phyloP scores from a whole-genome alignment of 768 basidiomycete genomes.

The Vararia minispora region DNA sequence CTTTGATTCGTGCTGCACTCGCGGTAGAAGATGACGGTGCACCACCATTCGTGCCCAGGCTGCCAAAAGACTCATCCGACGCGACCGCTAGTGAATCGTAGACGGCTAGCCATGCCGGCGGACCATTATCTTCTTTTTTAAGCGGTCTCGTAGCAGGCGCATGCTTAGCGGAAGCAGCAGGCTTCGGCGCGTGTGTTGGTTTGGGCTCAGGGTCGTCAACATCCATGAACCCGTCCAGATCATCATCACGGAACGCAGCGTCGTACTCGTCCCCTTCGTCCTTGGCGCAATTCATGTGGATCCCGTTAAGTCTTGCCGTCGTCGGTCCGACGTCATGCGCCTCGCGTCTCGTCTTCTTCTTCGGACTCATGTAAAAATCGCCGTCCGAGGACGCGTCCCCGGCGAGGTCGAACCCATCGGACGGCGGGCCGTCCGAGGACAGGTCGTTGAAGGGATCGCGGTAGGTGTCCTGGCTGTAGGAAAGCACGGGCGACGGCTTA shows the following conservation, averaged over 20 bases:
- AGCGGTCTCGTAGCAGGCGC: too few relatives aligned
- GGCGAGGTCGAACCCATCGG: conserved; percentile 16
- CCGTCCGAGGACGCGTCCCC: conserved; percentile 37
- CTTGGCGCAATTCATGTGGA: conserved; percentile 40
- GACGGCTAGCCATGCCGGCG: conserved; percentile 61
- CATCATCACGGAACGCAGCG: conserved; percentile 37
- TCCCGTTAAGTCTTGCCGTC: conserved; percentile 42
- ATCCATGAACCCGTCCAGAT: conserved; percentile 49
- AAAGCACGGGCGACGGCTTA: conserved; percentile 40
- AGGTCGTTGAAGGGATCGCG: conserved; percentile 14
- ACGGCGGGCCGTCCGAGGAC: conserved; percentile 21
- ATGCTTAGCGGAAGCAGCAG: conserved; percentile 18
- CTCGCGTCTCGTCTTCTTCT: conserved; percentile 48
- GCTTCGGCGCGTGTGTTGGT: conserved; percentile 20
- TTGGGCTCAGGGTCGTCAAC: conserved; percentile 34
- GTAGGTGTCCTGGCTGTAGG: conserved; percentile 10
- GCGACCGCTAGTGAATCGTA: conserved; percentile 62
- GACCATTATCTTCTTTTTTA: conserved; percentile 36
- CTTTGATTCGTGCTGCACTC: conserved; percentile 33
- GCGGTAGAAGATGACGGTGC: conserved; percentile 20
- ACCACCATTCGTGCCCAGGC: conserved; percentile 21
- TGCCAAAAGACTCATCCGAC: conserved; percentile 49
- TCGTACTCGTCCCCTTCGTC: conserved; percentile 28
- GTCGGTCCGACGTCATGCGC: conserved; percentile 39
- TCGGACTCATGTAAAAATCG: conserved; percentile 54